Evolutionary conservation across 495 filamentous ascomycete species (phyloP).

Genomic region (Talaromyces wortmannii): DNA sequence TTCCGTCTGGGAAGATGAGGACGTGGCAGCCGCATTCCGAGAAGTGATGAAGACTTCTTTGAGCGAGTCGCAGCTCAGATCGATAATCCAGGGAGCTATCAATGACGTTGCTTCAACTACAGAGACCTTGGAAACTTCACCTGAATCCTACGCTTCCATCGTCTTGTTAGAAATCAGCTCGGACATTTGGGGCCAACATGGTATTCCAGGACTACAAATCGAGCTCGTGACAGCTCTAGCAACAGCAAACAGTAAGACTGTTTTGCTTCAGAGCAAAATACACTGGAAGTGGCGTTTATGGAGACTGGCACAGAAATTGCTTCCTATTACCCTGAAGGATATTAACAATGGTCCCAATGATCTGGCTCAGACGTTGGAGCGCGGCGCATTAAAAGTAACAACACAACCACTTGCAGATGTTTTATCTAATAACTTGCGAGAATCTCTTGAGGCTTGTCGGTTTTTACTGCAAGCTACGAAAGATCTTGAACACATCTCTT

Average conservation of each 20-base stretch:
- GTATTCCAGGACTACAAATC: slow-evolving; percentile 3
- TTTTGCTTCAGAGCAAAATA: slow-evolving; percentile 25
- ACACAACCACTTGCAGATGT: slow-evolving; percentile 11
- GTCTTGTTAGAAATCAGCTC: slow-evolving; percentile 32
- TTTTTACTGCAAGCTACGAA: slow-evolving; percentile 7
- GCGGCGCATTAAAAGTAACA: background rate
- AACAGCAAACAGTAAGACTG: slow-evolving; percentile 16
- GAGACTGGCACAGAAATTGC: slow-evolving; percentile 29
- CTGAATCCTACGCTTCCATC: slow-evolving; percentile 29
- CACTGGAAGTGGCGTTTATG: slow-evolving; percentile 45
- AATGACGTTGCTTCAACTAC: slow-evolving; percentile 17
- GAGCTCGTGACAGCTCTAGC: slow-evolving; percentile 8
- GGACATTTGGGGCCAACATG: slow-evolving; percentile 9
- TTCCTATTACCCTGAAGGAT: slow-evolving; percentile 18
- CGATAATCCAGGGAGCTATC: slow-evolving; percentile 26
- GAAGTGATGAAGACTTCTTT: slow-evolving; percentile 31
- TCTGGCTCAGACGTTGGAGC: background rate
- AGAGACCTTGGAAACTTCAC: slow-evolving; percentile 20
- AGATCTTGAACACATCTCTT: slow-evolving; percentile 9
- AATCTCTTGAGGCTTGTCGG: slow-evolving; percentile 36
- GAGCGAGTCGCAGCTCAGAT: slow-evolving; percentile 19
- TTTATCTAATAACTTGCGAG: slow-evolving; percentile 15
- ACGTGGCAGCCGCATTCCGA: slow-evolving; percentile 38
- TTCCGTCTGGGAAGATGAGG: slow-evolving; percentile 56
- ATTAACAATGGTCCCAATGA: background rate